Evolutionary conservation across 2,329 filamentous ascomycete species (phyloP).

Genomic region (Daldinia eschscholtzii): DNA sequence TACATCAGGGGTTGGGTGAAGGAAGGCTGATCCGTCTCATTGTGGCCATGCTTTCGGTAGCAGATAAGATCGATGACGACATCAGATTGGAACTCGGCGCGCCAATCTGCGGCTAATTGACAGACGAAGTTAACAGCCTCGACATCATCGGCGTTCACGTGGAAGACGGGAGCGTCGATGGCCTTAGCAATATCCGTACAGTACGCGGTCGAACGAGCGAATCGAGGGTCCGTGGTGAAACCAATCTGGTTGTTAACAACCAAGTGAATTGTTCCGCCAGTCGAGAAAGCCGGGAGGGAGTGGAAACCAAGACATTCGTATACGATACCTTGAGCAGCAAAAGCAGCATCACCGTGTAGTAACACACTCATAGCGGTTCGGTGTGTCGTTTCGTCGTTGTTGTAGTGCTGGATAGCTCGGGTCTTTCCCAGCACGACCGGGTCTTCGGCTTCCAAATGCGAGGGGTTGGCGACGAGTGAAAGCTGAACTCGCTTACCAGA

Average conservation of each 20-base stretch:
- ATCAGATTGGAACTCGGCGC: constrained; percentile 97
- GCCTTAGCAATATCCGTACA: constrained; percentile 99
- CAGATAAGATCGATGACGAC: constrained; percentile 98
- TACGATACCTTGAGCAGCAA: constrained; percentile 95
- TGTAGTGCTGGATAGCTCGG: constrained; percentile 98
- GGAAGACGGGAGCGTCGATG: constrained; percentile 98
- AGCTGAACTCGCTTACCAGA: constrained; percentile 99
- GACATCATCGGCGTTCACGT: constrained; percentile 98
- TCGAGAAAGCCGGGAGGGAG: constrained; percentile 94
- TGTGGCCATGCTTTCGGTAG: constrained; percentile 99
- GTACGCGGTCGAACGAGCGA: constrained; percentile 96
- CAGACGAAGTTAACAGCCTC: constrained; percentile 99
- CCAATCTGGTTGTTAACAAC: constrained; percentile 99
- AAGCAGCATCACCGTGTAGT: constrained; percentile 96
- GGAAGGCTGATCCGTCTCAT: constrained; percentile 98
- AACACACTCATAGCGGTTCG: constrained; percentile 94
- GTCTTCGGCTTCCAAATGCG: constrained; percentile 97
- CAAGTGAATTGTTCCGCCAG: constrained; percentile 95
- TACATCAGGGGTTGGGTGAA: constrained; percentile 99
- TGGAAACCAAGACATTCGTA: constrained; percentile 99
- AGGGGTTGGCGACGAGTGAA: constrained; percentile 97
- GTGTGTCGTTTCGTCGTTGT: constrained; percentile 92
- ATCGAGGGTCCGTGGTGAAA: constrained; percentile 98
- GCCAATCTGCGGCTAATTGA: constrained; percentile 97
- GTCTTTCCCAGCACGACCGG: constrained; percentile 98